Evolutionary conservation across 108 stramenopile species (phyloP).

Genomic region (Cyclotella sp.): DNA sequence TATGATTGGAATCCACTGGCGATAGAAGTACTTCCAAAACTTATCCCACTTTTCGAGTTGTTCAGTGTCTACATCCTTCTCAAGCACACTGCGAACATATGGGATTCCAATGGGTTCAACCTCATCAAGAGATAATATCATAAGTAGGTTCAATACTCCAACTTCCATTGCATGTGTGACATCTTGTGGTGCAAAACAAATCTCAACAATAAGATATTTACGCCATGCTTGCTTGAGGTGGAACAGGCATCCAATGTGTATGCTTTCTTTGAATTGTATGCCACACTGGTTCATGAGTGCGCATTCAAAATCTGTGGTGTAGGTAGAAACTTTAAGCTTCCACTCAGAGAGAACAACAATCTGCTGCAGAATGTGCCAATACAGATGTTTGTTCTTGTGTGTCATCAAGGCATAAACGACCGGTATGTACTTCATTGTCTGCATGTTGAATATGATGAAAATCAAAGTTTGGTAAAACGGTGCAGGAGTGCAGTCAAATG

Average conservation of each 20-base stretch:
- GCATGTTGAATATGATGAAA: slow-evolving; percentile 15
- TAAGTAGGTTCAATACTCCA: slow-evolving; percentile 11
- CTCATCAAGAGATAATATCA: slow-evolving; percentile 11
- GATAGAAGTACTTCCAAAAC: slow-evolving; percentile 31
- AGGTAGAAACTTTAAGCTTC: slow-evolving; percentile 9
- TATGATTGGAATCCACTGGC: slow-evolving; percentile 22
- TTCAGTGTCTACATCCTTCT: neutral
- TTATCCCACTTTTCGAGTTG: slow-evolving; percentile 22
- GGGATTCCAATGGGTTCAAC: slow-evolving; percentile 28
- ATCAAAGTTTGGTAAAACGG: slow-evolving; percentile 29
- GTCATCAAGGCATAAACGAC: slow-evolving; percentile 31
- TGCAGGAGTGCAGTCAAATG: slow-evolving; percentile 13
- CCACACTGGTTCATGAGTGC: slow-evolving; percentile 8
- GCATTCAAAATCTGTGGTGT: slow-evolving; percentile 27
- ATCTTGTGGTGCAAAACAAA: neutral
- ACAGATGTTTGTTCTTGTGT: slow-evolving; percentile 10
- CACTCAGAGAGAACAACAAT: neutral
- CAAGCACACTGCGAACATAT: slow-evolving; percentile 12
- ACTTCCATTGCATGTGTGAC: slow-evolving; percentile 7
- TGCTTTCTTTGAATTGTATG: slow-evolving; percentile 3
- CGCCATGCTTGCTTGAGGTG: slow-evolving; percentile 34
- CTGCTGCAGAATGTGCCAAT: slow-evolving; percentile 9
- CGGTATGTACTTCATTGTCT: slow-evolving; percentile 20
- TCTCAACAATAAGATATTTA: slow-evolving; percentile 6
- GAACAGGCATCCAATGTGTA: slow-evolving; percentile 29